Evolutionary conservation across 129 eudicot genomes (phyloP).

Genomic region (Chrysanthemum seticuspe): DNA sequence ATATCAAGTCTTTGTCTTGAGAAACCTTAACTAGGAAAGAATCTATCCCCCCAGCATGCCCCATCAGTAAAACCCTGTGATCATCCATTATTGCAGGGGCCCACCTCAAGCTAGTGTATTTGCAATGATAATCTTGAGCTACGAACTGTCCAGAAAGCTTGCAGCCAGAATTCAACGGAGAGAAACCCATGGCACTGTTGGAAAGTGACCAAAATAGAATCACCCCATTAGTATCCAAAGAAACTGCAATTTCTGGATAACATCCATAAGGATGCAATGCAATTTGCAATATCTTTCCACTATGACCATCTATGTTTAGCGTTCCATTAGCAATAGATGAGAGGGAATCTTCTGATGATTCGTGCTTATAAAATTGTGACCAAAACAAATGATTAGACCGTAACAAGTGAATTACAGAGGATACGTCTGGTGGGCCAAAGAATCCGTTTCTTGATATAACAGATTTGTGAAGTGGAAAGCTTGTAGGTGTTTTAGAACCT

Average conservation of each 20-base stretch:
- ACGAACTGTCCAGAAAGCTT: conserved; percentile 47
- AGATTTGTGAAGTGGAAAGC: conserved; percentile 54
- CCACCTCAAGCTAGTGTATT: conserved; percentile 71
- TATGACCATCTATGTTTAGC: conserved; percentile 65
- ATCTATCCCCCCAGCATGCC: conserved; percentile 70
- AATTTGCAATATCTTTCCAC: conserved; percentile 66
- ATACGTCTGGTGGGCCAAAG: conserved; percentile 70
- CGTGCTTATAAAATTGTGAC: conserved; percentile 50
- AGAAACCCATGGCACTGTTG: conserved; percentile 52
- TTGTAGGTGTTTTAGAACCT: conserved; percentile 39
- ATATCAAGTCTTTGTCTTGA: conserved; percentile 35
- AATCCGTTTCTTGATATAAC: conserved; percentile 57
- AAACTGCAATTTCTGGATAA: conserved; percentile 59
- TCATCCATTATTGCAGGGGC: conserved; percentile 49
- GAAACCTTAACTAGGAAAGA: conserved; percentile 43
- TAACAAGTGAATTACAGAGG: conserved; percentile 59
- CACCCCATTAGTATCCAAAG: conserved; percentile 70
- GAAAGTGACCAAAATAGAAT: conserved; percentile 75
- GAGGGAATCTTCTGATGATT: conserved; percentile 29
- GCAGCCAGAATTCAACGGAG: conserved; percentile 57
- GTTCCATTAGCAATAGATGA: conserved; percentile 40
- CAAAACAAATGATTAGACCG: conserved; percentile 57
- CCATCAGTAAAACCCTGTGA: conserved; percentile 56
- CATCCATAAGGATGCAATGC: conserved; percentile 56
- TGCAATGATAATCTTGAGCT: conserved; percentile 39